phyloP scores from a whole-genome alignment of 768 basidiomycete species.

The Suillus spraguei region DNA sequence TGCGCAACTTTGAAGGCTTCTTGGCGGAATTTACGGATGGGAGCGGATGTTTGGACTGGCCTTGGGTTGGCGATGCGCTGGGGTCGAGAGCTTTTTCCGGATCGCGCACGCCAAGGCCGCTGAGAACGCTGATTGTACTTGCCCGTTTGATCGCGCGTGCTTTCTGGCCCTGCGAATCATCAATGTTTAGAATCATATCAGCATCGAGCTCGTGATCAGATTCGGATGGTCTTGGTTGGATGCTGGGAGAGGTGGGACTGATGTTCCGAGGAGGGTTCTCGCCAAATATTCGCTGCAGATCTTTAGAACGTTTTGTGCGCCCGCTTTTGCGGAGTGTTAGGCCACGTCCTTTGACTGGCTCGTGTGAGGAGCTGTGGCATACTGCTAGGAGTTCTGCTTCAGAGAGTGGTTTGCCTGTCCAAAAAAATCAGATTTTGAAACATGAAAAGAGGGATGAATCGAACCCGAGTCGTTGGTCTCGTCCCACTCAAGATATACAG shows the following conservation, averaged over 20 bases:
- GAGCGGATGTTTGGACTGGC: constrained; percentile 22
- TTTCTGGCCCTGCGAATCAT: constrained; percentile 27
- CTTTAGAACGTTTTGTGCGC: constrained; percentile 42
- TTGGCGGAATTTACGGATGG: constrained; percentile 29
- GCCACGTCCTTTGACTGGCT: constrained; percentile 78
- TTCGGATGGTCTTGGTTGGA: constrained; percentile 19
- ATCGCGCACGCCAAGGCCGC: constrained; percentile 87
- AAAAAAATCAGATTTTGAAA: constrained; percentile 8
- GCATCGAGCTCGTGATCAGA: constrained; percentile 42
- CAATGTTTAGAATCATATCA: constrained; percentile 29
- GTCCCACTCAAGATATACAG: constrained; percentile 70
- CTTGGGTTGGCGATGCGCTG: constrained; percentile 52
- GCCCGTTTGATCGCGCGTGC: constrained; percentile 68
- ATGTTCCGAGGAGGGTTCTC: constrained; percentile 41
- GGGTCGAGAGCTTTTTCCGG: constrained; percentile 66
- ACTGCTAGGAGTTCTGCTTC: constrained; percentile 81
- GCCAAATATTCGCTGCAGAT: constrained; percentile 49
- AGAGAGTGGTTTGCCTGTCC: constrained; percentile 64
- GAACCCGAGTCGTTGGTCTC: constrained; percentile 53
- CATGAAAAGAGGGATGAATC: constrained; percentile 22
- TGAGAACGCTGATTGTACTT: constrained; percentile 92
- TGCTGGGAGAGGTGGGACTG: constrained; percentile 39
- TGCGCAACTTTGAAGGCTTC: constrained; percentile 75
- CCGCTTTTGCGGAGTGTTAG: constrained; percentile 68
- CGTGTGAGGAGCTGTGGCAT: constrained; percentile 80